A percentile compares a stretch with the other conserved stretches of the same genome.
Conservation (phyloP, 805 yeast genomes). For the Lachancea thermotolerans region DNA sequence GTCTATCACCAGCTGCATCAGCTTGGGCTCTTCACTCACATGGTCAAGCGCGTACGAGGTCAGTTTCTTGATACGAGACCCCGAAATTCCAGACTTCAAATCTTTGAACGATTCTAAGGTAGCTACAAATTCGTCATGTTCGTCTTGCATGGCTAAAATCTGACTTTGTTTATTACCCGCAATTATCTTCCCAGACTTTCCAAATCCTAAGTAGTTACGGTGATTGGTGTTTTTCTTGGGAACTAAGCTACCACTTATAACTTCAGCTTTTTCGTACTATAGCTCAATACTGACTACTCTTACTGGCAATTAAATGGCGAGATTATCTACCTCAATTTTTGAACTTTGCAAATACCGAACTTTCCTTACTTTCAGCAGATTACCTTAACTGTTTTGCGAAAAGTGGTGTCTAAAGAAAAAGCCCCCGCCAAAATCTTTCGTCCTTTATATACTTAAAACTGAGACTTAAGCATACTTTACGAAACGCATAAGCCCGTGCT, state of each 20-base stretch:
- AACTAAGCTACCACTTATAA: constrained; percentile 4
- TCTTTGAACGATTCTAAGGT: constrained; percentile 39
- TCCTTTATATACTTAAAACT: not conserved
- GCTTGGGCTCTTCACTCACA: constrained; percentile 36
- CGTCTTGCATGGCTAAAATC: constrained; percentile 7
- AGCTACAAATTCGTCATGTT: constrained; percentile 34
- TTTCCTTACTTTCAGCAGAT: not conserved
- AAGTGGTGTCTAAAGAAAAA: not conserved
- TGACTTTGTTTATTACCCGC: not conserved
- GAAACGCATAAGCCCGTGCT: no score
- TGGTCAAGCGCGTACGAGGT: constrained; percentile 71
- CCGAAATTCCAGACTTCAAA: constrained; percentile 86
- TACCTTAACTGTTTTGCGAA: not conserved
- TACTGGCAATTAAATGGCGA: not conserved
- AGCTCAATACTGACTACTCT: constrained; percentile 2
- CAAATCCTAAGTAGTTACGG: not conserved
- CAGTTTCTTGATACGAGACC: constrained; percentile 83
- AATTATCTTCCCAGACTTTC: not conserved
- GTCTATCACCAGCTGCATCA: constrained; percentile 24
- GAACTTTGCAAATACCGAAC: not conserved
- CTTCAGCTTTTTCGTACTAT: no score
- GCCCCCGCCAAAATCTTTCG: not conserved
- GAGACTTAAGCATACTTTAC: no score
- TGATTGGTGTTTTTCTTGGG: not conserved
- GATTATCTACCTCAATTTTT: not conserved